phyloP scores from a whole-genome alignment of 106 monocot genomes.

The Narthecium ossifragum region DNA sequence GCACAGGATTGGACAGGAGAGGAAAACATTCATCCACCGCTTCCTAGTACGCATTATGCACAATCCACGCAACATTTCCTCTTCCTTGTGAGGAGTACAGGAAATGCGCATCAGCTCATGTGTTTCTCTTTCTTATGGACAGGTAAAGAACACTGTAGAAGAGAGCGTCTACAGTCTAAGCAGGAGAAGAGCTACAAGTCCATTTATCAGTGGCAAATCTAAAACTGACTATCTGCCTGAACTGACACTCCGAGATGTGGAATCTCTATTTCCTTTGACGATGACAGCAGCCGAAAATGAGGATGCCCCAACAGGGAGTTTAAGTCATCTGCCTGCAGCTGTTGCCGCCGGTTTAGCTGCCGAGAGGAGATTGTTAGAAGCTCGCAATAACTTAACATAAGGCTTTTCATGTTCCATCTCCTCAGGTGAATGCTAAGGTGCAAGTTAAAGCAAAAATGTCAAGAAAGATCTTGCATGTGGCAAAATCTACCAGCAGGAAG shows the following conservation, averaged over 20 bases:
- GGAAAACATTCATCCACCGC: slow-evolving; percentile 84
- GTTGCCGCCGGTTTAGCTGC: slow-evolving; percentile 84
- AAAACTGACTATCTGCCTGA: slow-evolving; percentile 53
- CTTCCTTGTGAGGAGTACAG: not conserved
- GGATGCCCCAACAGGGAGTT: slow-evolving; percentile 15
- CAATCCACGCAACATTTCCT: not conserved
- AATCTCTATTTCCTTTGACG: slow-evolving; percentile 55
- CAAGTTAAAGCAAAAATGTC: too few relatives aligned
- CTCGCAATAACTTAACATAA: too few relatives aligned
- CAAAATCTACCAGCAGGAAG: too few relatives aligned
- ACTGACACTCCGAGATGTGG: slow-evolving; percentile 66
- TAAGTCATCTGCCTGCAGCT: slow-evolving; percentile 56
- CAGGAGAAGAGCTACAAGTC: slow-evolving; percentile 31
- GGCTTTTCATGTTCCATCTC: too few relatives aligned
- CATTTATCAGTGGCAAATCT: slow-evolving; percentile 30
- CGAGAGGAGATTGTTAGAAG: slow-evolving; percentile 61
- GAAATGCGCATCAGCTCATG: not conserved
- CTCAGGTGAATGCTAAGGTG: too few relatives aligned
- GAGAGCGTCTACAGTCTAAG: slow-evolving; percentile 90
- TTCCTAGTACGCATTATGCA: slow-evolving; percentile 51
- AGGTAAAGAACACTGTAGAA: slow-evolving; percentile 87
- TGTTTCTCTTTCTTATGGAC: slow-evolving; percentile 3
- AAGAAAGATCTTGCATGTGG: too few relatives aligned
- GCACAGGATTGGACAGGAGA: slow-evolving; percentile 85
- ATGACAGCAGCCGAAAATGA: slow-evolving; percentile 14